Percentiles rank a stretch among this genome's conserved stretches.
phyloP scores from a whole-genome alignment of 2,329 filamentous ascomycete species.

The Tolypocladium cylindrosporum region DNA sequence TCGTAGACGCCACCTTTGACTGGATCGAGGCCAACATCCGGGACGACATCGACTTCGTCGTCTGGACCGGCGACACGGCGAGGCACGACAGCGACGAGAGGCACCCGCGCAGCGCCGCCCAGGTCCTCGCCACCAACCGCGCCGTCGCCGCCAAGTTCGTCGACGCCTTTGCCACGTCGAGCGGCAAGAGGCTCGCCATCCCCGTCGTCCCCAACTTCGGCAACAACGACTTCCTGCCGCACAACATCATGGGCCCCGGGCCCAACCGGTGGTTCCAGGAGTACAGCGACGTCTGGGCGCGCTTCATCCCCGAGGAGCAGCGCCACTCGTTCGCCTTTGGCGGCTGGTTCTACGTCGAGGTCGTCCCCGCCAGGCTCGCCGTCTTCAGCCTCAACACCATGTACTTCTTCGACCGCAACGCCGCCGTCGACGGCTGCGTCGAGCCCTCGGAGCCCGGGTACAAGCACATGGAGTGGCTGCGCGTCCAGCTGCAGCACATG shows the following conservation, averaged over 20 bases:
- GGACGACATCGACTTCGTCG: constrained; percentile 75
- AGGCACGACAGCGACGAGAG: constrained; percentile 82
- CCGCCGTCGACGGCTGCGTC: constrained; percentile 83
- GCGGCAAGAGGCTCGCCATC: constrained; percentile 47
- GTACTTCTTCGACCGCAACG: constrained; percentile 91
- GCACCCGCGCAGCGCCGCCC: constrained; percentile 61
- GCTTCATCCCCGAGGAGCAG: constrained; percentile 87
- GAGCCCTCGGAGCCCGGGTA: constrained; percentile 74
- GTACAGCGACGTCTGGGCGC: constrained; percentile 70
- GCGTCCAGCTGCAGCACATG: constrained; percentile 76
- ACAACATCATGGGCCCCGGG: constrained; percentile 82
- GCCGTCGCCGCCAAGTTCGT: constrained; percentile 67
- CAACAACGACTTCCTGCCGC: constrained; percentile 95
- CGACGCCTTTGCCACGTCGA: constrained; percentile 57
- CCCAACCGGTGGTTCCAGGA: constrained; percentile 78
- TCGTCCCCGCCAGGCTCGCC: constrained; percentile 73
- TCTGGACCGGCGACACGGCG: constrained; percentile 88
- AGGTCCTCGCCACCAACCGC: constrained; percentile 72
- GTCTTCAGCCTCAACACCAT: constrained; percentile 94
- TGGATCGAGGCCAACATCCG: constrained; percentile 76
- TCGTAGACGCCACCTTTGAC: constrained; percentile 80
- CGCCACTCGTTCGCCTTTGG: constrained; percentile 84
- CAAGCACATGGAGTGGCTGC: constrained; percentile 92
- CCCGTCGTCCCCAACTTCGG: constrained; percentile 86
- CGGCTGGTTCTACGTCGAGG: constrained; percentile 91